These are phyloP conservation scores for Ashbya aceris DNA, from an alignment of 1,139 yeast genomes.

Conservation along the genomic window DNA sequence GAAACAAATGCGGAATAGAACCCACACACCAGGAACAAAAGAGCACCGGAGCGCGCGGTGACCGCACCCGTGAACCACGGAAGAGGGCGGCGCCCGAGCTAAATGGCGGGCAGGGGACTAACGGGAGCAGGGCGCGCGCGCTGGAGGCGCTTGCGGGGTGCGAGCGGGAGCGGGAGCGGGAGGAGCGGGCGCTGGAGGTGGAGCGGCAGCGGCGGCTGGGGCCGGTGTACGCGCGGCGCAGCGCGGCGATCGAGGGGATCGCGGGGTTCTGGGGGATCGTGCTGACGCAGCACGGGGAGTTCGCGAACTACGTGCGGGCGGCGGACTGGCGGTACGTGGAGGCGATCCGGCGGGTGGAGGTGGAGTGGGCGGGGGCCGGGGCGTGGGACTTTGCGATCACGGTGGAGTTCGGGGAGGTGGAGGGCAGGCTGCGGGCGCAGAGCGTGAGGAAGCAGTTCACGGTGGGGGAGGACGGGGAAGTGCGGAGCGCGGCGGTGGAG, in stretches of 20 bases:
- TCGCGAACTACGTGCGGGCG: constrained; percentile 57
- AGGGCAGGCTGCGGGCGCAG: constrained; percentile 40
- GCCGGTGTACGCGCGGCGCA: constrained; percentile 42
- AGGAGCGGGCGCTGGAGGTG: constrained; percentile 47
- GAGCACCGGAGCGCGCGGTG: too few species aligned
- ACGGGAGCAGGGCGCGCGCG: constrained; percentile 10
- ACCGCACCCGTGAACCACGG: too few species aligned
- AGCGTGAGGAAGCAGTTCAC: constrained; percentile 45
- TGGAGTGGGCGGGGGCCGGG: constrained; percentile 26
- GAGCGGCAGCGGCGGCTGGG: constrained; percentile 42
- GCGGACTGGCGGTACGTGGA: constrained; percentile 65
- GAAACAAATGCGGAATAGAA: too few species aligned
- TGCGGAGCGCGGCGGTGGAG: constrained; percentile 39
- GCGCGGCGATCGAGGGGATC: constrained; percentile 37
- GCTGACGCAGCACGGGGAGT: constrained; percentile 65
- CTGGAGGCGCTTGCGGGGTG: constrained; percentile 41
- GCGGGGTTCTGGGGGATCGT: constrained; percentile 74
- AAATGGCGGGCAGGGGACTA: too few species aligned
- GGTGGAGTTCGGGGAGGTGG: constrained; percentile 37
- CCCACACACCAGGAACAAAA: too few species aligned
- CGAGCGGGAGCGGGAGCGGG: constrained; percentile 45
- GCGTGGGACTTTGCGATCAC: constrained; percentile 49
- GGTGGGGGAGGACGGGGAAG: constrained; percentile 38
- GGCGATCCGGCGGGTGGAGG: constrained; percentile 45
- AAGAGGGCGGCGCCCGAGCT: too few species aligned